Percentiles rank a stretch among this genome's conserved stretches.
These are phyloP conservation scores for Dactylis glomerata DNA, from an alignment of 176 grass and related monocot species.

Conservation along the genomic window DNA sequence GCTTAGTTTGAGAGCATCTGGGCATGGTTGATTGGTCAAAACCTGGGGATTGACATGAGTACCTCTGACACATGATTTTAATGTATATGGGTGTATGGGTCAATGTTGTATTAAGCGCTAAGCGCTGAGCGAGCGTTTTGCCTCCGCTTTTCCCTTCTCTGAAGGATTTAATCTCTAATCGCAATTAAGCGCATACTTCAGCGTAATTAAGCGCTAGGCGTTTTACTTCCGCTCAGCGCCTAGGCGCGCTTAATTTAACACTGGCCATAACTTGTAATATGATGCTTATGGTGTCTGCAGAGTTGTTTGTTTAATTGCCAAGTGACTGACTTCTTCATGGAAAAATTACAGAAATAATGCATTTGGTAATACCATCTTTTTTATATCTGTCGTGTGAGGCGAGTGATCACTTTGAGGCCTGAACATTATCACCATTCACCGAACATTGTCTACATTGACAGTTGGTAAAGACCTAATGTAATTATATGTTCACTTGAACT, in stretches of 20 bases:
- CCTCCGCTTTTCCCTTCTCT: no score
- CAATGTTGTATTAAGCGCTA: no score
- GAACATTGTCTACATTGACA: neutral
- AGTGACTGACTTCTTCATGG: neutral
- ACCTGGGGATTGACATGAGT: neutral
- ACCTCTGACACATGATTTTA: conserved; percentile 11
- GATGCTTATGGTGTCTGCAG: neutral
- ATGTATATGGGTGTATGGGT: neutral
- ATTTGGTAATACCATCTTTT: neutral
- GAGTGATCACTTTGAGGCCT: neutral
- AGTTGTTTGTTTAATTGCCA: neutral
- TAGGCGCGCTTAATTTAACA: no score
- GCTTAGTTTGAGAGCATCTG: neutral
- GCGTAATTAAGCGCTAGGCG: no score
- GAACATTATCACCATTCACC: neutral
- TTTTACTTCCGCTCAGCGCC: no score
- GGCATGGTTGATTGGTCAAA: neutral
- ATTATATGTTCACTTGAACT: neutral
- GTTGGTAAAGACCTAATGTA: neutral
- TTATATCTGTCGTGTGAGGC: neutral
- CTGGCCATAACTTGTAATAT: neutral
- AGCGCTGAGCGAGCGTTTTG: no score
- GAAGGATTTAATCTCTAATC: no score
- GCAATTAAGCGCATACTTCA: no score
- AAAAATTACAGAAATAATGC: neutral